Percentiles rank a stretch among this genome's conserved stretches.
These are phyloP conservation scores for Cordyceps pruinosa DNA, from an alignment of 2,329 filamentous ascomycete genomes.

Conservation along the genomic window DNA sequence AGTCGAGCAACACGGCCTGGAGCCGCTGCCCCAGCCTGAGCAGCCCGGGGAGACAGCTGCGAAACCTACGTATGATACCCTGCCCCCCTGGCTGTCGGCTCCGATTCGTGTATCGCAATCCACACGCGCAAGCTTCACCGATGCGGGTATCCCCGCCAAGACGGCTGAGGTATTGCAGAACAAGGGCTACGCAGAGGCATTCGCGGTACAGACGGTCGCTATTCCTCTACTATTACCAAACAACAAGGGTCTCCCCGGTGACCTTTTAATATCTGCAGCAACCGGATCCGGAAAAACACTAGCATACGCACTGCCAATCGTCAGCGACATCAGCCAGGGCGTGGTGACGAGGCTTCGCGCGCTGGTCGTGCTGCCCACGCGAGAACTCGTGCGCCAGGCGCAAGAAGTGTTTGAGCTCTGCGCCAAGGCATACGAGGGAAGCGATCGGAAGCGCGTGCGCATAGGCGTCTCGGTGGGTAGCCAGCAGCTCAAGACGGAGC, in stretches of 20 bases:
- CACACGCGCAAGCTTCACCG: constrained; percentile 52
- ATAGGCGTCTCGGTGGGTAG: constrained; percentile 80
- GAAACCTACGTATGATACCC: constrained; percentile 64
- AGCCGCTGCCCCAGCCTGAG: constrained; percentile 74
- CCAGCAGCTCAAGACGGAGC: constrained; percentile 62
- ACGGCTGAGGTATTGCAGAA: constrained; percentile 55
- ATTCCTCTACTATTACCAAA: constrained; percentile 72
- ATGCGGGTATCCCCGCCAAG: constrained; percentile 55
- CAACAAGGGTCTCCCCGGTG: constrained; percentile 56
- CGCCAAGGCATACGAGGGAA: constrained; percentile 50
- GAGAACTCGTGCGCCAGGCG: constrained; percentile 84
- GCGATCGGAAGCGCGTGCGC: constrained; percentile 59
- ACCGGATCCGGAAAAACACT: constrained; percentile 96
- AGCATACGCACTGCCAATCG: constrained; percentile 80
- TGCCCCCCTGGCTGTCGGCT: constrained; percentile 73
- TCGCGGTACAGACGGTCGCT: constrained; percentile 43
- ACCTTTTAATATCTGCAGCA: constrained; percentile 83
- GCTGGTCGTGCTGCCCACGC: constrained; percentile 81
- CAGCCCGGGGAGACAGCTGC: constrained; percentile 49
- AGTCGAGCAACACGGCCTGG: constrained; percentile 59
- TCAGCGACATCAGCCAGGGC: constrained; percentile 64
- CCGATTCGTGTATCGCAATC: constrained; percentile 63
- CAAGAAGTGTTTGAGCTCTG: constrained; percentile 71
- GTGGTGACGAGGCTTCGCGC: constrained; percentile 63
- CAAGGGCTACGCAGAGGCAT: constrained; percentile 41